Evolutionary conservation across 495 filamentous ascomycete genomes (phyloP).

Genomic region (Pyrenopolyporus hunteri): DNA sequence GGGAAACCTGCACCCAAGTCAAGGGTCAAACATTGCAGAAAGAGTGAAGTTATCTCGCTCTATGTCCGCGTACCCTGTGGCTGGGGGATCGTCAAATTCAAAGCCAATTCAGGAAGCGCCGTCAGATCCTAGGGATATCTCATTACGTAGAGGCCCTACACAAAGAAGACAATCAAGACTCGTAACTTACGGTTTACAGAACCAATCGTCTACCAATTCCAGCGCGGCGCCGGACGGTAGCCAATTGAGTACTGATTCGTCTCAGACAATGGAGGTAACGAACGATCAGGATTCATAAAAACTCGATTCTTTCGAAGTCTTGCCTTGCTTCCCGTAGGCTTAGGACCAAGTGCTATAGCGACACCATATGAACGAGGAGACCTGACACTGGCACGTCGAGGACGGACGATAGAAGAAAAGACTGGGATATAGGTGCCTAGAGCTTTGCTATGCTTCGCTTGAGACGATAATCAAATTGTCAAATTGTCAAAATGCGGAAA

Average conservation of each 20-base stretch:
- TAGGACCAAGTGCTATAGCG: not conserved
- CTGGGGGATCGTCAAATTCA: not conserved
- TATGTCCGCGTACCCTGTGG: constrained; percentile 19
- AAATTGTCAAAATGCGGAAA: not conserved
- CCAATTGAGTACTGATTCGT: constrained; percentile 16
- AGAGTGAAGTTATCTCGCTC: constrained; percentile 25
- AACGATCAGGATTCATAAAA: not conserved
- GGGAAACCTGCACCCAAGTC: not conserved
- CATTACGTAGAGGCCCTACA: not conserved
- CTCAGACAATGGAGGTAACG: not conserved
- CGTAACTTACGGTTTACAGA: constrained; percentile 11
- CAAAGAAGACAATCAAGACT: constrained; percentile 3
- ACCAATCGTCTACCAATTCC: not conserved
- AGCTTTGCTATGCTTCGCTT: not conserved
- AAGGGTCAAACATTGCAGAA: not conserved
- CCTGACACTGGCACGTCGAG: not conserved
- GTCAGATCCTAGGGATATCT: not conserved
- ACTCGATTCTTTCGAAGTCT: not conserved
- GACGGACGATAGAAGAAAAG: not conserved
- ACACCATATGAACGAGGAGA: no score
- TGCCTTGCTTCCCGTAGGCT: constrained; percentile 1
- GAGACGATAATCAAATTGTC: not conserved
- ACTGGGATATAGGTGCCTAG: no score
- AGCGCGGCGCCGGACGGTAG: not conserved
- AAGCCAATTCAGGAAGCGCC: not conserved